Conservation (phyloP, 805 yeast species). For the Wickerhamiella kazuoi region DNA sequence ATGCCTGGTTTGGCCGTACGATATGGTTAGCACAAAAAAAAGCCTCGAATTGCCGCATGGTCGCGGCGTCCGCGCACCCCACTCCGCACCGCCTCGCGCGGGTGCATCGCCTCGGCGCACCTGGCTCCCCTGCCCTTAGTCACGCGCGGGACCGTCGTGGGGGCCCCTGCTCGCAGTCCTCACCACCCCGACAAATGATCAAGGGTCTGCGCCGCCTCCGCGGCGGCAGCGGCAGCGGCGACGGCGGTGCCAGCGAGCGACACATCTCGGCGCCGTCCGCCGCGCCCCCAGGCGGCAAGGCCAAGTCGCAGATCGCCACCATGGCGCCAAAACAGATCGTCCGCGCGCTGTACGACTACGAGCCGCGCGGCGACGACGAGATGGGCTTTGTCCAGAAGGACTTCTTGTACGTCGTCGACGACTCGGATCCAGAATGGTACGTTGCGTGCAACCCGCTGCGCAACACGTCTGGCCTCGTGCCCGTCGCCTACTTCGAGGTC, state of each 20-base stretch:
- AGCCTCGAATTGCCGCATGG: no score
- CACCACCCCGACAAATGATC: not conserved
- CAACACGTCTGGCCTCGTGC: constrained; percentile 69
- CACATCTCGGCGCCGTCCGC: not conserved
- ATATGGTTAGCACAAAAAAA: no score
- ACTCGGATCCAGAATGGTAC: constrained; percentile 50
- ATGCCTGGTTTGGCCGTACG: no score
- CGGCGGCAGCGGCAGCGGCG: constrained; percentile 1
- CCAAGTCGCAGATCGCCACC: constrained; percentile 18
- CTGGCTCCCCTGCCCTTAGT: no score
- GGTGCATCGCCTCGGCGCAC: no score
- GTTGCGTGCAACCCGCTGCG: constrained; percentile 79
- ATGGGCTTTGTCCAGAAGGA: constrained; percentile 66
- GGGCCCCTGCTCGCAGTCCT: no score
- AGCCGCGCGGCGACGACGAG: constrained; percentile 67
- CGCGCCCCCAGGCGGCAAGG: constrained; percentile 1
- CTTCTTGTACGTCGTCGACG: constrained; percentile 63
- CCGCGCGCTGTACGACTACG: constrained; percentile 60
- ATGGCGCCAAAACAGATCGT: constrained; percentile 65
- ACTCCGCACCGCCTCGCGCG: no score
- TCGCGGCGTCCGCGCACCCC: no score
- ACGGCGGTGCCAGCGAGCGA: constrained; percentile 1
- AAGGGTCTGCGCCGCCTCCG: constrained; percentile 1
- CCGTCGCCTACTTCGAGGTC: constrained; percentile 65
- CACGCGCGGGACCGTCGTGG: no score